Percentiles rank a stretch among this genome's conserved stretches.
Conservation (phyloP, 2,329 filamentous ascomycete species). For the Diaporthe eres region DNA sequence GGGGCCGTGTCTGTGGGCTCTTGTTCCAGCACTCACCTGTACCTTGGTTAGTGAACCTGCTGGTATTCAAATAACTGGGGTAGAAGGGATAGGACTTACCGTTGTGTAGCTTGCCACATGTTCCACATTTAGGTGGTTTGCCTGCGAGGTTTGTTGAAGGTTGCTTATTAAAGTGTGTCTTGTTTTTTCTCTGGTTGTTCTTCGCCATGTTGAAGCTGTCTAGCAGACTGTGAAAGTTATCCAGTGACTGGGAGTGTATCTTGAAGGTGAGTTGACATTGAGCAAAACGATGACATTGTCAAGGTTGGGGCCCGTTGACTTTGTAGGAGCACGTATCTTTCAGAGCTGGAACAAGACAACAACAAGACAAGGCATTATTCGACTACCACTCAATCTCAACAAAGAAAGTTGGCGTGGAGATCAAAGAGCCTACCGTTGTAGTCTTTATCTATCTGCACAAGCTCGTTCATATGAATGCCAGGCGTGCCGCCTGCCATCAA, state of each 20-base stretch:
- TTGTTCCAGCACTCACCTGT: constrained; percentile 10
- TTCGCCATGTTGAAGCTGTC: constrained; percentile 1
- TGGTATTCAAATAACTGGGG: not conserved
- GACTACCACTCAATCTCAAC: not conserved
- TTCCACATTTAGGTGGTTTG: not conserved
- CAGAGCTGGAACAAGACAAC: not conserved
- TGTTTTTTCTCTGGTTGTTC: not conserved
- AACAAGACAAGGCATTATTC: constrained; percentile 9
- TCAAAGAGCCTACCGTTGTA: not conserved
- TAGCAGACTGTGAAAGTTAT: not conserved
- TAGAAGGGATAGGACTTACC: not conserved
- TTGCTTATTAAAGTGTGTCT: not conserved
- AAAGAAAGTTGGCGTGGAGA: not conserved
- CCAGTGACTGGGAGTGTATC: not conserved
- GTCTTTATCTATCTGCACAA: constrained; percentile 10
- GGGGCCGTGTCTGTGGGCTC: not conserved
- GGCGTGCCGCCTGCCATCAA: not conserved
- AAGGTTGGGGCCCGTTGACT: not conserved
- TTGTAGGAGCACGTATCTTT: not conserved
- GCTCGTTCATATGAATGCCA: not conserved
- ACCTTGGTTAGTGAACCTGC: not conserved
- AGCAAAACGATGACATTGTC: not conserved
- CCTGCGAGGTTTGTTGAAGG: not conserved
- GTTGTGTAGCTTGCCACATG: not conserved
- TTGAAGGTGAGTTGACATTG: not conserved